Percentiles rank a stretch among this genome's conserved stretches.
Evolutionary conservation across 495 filamentous ascomycete genomes (phyloP).

Genomic region (Hypomontagnella submonticulosa): DNA sequence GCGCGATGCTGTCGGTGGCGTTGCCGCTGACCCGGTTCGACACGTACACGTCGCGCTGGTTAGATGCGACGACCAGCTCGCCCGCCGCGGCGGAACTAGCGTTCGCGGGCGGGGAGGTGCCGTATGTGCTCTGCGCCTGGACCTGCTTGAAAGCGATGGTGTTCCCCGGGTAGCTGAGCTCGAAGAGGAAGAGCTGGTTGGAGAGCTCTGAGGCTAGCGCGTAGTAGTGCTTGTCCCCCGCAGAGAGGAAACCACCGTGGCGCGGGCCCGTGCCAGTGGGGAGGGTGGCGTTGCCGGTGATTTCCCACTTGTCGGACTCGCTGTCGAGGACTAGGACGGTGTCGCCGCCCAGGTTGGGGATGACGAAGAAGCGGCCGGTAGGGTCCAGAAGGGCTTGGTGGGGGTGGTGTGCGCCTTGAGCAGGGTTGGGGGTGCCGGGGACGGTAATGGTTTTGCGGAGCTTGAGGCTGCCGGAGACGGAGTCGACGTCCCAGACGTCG

Average conservation of each 20-base stretch:
- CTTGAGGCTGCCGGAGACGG: constrained; percentile 27
- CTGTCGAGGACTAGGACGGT: constrained; percentile 47
- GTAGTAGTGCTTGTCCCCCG: constrained; percentile 43
- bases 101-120: constrained; percentile 38
- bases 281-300: constrained; percentile 38
- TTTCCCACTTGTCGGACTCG: constrained; percentile 38
- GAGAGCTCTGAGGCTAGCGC: constrained; percentile 46
- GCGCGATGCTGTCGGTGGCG: constrained; percentile 49
- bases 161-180: constrained; percentile 39
- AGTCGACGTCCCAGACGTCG: constrained; percentile 49
- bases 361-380: constrained; percentile 47
- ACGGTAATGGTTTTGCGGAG: constrained; percentile 41
- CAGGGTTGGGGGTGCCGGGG: constrained; percentile 38
- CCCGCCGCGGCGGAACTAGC: constrained; percentile 43
- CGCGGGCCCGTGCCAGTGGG: constrained; percentile 47
- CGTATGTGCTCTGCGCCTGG: constrained; percentile 46
- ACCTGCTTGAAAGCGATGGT: constrained; percentile 35
- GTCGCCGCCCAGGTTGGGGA: constrained; percentile 50
- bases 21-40: constrained; percentile 50
- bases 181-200: constrained; percentile 46
- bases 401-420: constrained; percentile 39
- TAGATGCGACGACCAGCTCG: constrained; percentile 43
- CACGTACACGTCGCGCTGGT: constrained; percentile 48
- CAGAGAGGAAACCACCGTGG: constrained; percentile 49
- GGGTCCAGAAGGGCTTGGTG: constrained; percentile 52